Evolutionary conservation across 257 asterid genomes (phyloP).

Genomic region (Gynochthodes officinalis): DNA sequence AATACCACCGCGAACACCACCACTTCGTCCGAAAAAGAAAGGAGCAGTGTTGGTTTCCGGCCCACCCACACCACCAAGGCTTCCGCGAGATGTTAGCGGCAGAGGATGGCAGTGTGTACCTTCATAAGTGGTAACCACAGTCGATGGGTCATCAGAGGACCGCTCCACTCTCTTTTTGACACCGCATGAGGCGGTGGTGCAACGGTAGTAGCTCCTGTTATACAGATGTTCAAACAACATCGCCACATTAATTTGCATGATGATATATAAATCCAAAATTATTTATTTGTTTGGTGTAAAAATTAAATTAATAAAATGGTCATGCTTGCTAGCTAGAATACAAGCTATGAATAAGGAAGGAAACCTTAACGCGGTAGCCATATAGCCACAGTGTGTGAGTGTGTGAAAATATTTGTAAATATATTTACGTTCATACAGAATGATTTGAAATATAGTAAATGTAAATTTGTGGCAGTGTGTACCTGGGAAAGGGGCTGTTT

Average conservation of each 20-base stretch:
- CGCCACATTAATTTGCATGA: too few species aligned
- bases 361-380: too few species aligned
- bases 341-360: too few species aligned
- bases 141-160: constrained; percentile 67
- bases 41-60: constrained; percentile 31
- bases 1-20: too few species aligned
- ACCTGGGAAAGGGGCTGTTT: constrained; percentile 96
- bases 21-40: constrained; percentile 5
- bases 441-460: too few species aligned
- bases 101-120: constrained; percentile 77
- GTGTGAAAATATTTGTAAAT: too few species aligned
- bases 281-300: not conserved
- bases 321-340: too few species aligned
- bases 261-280: not conserved
- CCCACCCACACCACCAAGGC: constrained; percentile 40
- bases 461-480: too few species aligned
- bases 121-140: constrained; percentile 84
- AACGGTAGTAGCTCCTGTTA: constrained; percentile 86
- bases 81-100: constrained; percentile 51
- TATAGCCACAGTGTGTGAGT: constrained; percentile 8
- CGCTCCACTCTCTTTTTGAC: constrained; percentile 93
- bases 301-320: too few species aligned
- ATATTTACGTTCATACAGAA: too few species aligned
- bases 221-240: not conserved
- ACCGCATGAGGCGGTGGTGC: constrained; percentile 81